Conservation (phyloP, 2,329 filamentous ascomycete species). For the Fusarium acutatum region DNA sequence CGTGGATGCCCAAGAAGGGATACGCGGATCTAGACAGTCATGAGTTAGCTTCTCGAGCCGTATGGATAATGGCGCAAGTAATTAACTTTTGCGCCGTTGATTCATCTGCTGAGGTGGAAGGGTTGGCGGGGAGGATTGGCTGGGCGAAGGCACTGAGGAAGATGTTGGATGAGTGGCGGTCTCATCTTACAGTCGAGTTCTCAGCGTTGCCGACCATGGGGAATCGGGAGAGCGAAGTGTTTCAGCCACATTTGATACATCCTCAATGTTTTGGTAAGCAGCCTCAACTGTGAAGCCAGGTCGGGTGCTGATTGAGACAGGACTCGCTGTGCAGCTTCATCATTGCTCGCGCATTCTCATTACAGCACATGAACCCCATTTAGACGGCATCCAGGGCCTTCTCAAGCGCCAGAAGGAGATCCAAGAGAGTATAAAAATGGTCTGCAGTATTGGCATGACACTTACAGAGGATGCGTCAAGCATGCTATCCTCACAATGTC, state of each 20-base stretch:
- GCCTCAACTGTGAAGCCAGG: fast-evolving
- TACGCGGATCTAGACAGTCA: slow-evolving; percentile 58
- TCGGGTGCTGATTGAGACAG: background rate
- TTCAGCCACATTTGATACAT: slow-evolving; percentile 59
- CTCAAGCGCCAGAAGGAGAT: slow-evolving; percentile 43
- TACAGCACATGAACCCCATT: slow-evolving; percentile 34
- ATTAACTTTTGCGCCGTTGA: slow-evolving; percentile 60
- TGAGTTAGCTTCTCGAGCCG: slow-evolving; percentile 61
- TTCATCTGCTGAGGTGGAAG: background rate
- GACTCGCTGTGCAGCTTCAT: slow-evolving; percentile 25
- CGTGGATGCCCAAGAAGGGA: slow-evolving; percentile 63
- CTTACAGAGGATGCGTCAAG: slow-evolving; percentile 51
- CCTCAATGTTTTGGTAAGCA: slow-evolving; percentile 51
- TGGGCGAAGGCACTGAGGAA: slow-evolving; percentile 25
- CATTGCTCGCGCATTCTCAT: slow-evolving; percentile 47
- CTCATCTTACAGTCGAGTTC: slow-evolving; percentile 49
- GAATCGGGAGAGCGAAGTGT: slow-evolving; percentile 39
- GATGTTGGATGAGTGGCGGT: slow-evolving; percentile 45
- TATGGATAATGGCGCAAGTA: slow-evolving; percentile 64
- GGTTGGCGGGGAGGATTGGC: background rate
- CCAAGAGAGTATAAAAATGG: slow-evolving; percentile 38
- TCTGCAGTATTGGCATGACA: slow-evolving; percentile 60
- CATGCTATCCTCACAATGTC: slow-evolving; percentile 54
- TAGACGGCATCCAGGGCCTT: slow-evolving; percentile 52
- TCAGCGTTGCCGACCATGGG: slow-evolving; percentile 48